Percentiles rank a stretch among this genome's conserved stretches.
Conservation (phyloP, 2,329 filamentous ascomycete species). For the Ophiostoma sp. region DNA sequence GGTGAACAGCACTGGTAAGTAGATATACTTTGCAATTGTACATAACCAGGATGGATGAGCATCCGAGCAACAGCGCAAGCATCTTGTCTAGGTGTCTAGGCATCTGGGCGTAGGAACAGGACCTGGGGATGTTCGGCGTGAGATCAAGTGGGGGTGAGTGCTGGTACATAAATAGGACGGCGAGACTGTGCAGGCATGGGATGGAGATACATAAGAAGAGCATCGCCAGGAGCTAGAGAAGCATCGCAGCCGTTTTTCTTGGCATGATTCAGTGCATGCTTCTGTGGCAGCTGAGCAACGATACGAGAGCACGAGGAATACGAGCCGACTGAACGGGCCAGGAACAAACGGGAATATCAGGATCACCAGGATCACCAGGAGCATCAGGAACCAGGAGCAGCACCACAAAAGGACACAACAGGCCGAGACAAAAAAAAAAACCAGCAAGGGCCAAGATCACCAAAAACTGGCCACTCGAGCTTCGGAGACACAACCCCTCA, state of each 20-base stretch:
- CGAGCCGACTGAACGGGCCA: not conserved
- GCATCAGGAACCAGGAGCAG: not conserved
- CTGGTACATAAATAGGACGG: not conserved
- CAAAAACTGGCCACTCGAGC: not conserved
- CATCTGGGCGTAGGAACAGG: not conserved
- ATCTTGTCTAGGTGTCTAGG: not conserved
- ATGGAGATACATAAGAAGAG: slow-evolving; percentile 3
- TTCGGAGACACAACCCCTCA: not conserved
- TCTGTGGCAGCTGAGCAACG: not conserved
- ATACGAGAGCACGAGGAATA: not conserved
- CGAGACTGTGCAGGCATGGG: not conserved
- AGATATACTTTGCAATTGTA: not conserved
- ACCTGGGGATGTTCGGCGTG: not conserved
- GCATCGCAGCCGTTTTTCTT: not conserved
- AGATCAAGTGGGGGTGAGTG: not conserved
- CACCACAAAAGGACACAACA: not conserved
- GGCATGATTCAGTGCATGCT: not conserved
- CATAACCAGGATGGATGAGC: not conserved
- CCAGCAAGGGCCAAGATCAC: not conserved
- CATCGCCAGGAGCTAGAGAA: not conserved
- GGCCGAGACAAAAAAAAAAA: not conserved
- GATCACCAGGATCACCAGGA: not conserved
- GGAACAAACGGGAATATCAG: not conserved
- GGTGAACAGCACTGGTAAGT: not conserved
- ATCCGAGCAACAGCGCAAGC: not conserved